Conservation (phyloP, 768 basidiomycete species). For the Gymnopilus junonius region DNA sequence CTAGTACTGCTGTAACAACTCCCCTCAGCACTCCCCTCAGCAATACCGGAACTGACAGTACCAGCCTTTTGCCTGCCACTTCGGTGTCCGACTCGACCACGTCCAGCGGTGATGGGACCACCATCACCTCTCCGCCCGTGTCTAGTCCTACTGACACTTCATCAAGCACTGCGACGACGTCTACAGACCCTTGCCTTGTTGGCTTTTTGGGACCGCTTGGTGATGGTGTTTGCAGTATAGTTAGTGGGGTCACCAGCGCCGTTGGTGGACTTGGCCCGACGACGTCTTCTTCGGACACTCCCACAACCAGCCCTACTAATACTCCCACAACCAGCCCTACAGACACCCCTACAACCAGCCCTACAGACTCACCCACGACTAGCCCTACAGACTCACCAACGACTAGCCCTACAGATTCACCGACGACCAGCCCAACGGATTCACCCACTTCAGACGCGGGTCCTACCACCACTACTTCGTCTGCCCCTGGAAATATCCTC, state of each 20-base stretch:
- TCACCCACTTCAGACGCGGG: background rate
- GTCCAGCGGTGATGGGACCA: background rate
- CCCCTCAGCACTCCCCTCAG: constrained; percentile 6
- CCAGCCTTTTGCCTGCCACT: constrained; percentile 6
- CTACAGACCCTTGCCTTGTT: background rate
- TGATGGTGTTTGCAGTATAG: background rate
- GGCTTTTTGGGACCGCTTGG: background rate
- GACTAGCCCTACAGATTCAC: too few species aligned
- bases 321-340: background rate
- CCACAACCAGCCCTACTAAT: background rate
- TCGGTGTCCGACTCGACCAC: background rate
- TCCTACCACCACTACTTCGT: background rate
- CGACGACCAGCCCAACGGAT: too few species aligned
- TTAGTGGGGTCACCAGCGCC: background rate
- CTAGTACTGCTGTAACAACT: constrained; percentile 7
- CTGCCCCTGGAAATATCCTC: background rate
- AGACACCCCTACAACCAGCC: background rate
- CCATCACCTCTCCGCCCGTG: background rate
- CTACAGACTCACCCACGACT: too few species aligned
- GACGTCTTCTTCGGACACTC: background rate
- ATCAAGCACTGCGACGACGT: background rate
- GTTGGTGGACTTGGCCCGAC: background rate
- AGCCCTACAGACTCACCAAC: too few species aligned
- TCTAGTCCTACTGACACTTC: background rate
- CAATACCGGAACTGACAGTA: background rate